Percentiles rank a stretch among this genome's conserved stretches.
Evolutionary conservation across 2,329 filamentous ascomycete genomes (phyloP).

Genomic region (Fusarium chuoi): DNA sequence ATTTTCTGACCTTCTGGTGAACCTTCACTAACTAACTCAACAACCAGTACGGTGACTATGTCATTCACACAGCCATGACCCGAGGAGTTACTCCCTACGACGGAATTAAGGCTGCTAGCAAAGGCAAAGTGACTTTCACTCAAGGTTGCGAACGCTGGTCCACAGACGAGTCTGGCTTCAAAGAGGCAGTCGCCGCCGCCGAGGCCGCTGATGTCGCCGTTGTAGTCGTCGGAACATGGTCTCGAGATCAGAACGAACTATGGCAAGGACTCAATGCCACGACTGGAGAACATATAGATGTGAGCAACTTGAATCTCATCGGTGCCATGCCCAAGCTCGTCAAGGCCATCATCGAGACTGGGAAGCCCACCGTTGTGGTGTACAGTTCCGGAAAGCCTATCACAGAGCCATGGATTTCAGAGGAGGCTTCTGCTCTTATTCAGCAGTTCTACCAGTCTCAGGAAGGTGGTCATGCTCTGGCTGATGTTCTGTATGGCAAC

Average conservation of each 20-base stretch:
- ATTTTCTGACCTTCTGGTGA: too few species aligned
- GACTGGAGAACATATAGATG: slow-evolving; percentile 79
- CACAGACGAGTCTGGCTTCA: slow-evolving; percentile 73
- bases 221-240: slow-evolving; percentile 80
- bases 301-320: slow-evolving; percentile 71
- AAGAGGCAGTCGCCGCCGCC: slow-evolving; percentile 72
- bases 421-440: slow-evolving; percentile 70
- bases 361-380: slow-evolving; percentile 74
- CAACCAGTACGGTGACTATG: slow-evolving; percentile 75
- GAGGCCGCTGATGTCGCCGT: slow-evolving; percentile 76
- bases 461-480: slow-evolving; percentile 73
- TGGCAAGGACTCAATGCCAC: slow-evolving; percentile 78
- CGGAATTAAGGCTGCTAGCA: slow-evolving; percentile 70
- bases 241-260: slow-evolving; percentile 76
- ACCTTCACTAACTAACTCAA: slow-evolving; percentile 6
- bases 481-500: slow-evolving; percentile 72
- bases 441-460: slow-evolving; percentile 82
- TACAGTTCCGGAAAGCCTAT: slow-evolving; percentile 77
- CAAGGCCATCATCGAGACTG: slow-evolving; percentile 73
- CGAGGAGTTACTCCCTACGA: slow-evolving; percentile 76
- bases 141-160: slow-evolving; percentile 80
- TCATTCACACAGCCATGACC: slow-evolving; percentile 71
- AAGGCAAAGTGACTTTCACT: slow-evolving; percentile 71
- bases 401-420: slow-evolving; percentile 77
- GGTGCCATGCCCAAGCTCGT: slow-evolving; percentile 76